Evolutionary conservation across 441 rosid species (phyloP), one percentile per base, ranked within the genome.

Genomic region (Arabidopsis hybrid): DNA sequence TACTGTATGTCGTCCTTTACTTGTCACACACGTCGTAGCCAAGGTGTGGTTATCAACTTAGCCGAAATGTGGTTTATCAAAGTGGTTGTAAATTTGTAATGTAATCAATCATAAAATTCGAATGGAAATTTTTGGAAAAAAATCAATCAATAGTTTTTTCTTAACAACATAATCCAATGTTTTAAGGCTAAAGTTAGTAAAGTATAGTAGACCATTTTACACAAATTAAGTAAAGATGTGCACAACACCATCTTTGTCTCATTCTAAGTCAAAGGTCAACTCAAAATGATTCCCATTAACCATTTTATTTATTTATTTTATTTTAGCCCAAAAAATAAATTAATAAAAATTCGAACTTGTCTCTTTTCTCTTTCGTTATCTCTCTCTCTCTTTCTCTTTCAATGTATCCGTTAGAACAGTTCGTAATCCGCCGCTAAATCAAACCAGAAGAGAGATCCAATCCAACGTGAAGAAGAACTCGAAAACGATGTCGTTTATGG

Each of bases 401-500:
- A 45, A 67, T 67, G 77, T 78, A 66, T 78, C 81, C 81, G 81
- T 78, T 78, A 8, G 77, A 77, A 69, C 70, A 69, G 79, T 75
- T 68, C 13, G 35, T 43, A 43, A 52, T 21, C 68, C 38, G 14
- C 50, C 65, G 51, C 51, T 42, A 21, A 60, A 42, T 8, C 32
- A 38, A 62, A 13, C 4, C 17, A 55, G 6, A n/a, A n/a, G 35
- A 59, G 51, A 26, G 29, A 26, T 26, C 29, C 26, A 21, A 43
- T 68, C 50, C 7, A 60, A 13, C 60, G 16, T 16, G 21, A 8
- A 49, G 36, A 58, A 7, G 45, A 49, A 49, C 5, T 7, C 40
- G 7, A 35, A 71, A 29, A 52, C 56, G 71, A 78, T 68, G 81
- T 46, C 67, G 64, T 78, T 73, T 34, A 35, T 18, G 1, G 75